Evolutionary conservation across 2,329 filamentous ascomycete genomes (phyloP).

Genomic region (Magnaporthiopsis poae): DNA sequence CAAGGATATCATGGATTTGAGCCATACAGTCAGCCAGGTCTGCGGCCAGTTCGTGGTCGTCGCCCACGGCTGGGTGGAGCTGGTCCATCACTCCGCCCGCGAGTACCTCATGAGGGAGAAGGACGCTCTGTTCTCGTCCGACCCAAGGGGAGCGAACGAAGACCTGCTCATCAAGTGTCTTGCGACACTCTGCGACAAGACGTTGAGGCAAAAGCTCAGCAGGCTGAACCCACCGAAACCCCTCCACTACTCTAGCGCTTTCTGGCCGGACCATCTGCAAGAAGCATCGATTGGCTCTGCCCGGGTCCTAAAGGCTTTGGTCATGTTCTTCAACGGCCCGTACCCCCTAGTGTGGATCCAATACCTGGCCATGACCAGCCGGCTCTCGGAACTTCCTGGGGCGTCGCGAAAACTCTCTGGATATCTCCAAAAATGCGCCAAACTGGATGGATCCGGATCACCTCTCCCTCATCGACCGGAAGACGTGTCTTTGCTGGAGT

Average conservation of each 20-base stretch:
- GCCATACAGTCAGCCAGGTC: neutral
- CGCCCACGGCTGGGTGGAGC: neutral
- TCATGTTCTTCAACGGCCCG: neutral
- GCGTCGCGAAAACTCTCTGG: neutral
- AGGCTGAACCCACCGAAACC: neutral
- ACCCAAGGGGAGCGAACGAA: neutral
- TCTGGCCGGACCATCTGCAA: neutral
- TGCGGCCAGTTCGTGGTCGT: neutral
- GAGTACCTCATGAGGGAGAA: neutral
- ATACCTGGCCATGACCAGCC: neutral
- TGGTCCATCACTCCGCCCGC: neutral
- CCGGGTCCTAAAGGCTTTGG: neutral
- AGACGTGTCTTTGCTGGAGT: neutral
- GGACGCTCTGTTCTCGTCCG: neutral
- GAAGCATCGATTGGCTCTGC: neutral
- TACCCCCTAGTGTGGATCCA: slow-evolving; percentile 4
- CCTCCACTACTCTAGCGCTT: slow-evolving; percentile 1
- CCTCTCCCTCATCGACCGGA: neutral
- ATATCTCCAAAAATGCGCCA: neutral
- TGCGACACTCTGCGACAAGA: neutral
- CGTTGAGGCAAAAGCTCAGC: neutral
- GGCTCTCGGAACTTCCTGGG: neutral
- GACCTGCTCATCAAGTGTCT: neutral
- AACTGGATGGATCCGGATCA: neutral
- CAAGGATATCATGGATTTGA: neutral